These are phyloP conservation scores for Cardiospermum halicacabum DNA, from an alignment of 345 rosid species.

Conservation along the genomic window DNA sequence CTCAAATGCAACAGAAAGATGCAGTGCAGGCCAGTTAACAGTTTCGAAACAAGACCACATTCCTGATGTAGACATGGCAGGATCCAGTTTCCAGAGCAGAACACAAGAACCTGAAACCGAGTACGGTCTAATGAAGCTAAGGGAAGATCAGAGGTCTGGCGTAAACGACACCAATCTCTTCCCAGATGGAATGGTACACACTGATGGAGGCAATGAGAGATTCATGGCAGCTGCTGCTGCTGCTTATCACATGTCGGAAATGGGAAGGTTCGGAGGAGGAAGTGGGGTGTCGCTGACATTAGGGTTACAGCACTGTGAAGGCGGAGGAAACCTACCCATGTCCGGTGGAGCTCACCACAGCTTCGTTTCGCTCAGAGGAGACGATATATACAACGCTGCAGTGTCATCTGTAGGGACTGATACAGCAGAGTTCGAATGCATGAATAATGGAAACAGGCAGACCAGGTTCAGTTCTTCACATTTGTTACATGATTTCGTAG, in stretches of 20 bases:
- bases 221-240: constrained; percentile 51
- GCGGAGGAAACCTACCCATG: constrained; percentile 45
- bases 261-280: constrained; percentile 54
- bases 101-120: constrained; percentile 30
- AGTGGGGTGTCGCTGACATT: constrained; percentile 75
- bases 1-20: constrained; percentile 40
- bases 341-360: constrained; percentile 40
- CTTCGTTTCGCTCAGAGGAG: constrained; percentile 55
- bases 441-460: constrained; percentile 54
- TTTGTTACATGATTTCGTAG: constrained; percentile 78
- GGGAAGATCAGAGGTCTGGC: constrained; percentile 35
- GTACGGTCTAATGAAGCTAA: constrained; percentile 31
- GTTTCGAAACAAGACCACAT: constrained; percentile 32
- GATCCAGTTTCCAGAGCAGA: constrained; percentile 28
- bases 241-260: constrained; percentile 61
- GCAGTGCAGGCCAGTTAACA: constrained; percentile 37
- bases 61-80: constrained; percentile 31
- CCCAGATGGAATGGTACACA: constrained; percentile 30
- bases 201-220: constrained; percentile 31
- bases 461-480: constrained; percentile 60
- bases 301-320: constrained; percentile 78
- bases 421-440: constrained; percentile 46
- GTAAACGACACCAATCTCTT: constrained; percentile 36
- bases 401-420: constrained; percentile 39
- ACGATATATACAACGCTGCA: constrained; percentile 35